Base-by-base conservation (phyloP, 345 rosid species). In the Populus euphratica region DNA sequence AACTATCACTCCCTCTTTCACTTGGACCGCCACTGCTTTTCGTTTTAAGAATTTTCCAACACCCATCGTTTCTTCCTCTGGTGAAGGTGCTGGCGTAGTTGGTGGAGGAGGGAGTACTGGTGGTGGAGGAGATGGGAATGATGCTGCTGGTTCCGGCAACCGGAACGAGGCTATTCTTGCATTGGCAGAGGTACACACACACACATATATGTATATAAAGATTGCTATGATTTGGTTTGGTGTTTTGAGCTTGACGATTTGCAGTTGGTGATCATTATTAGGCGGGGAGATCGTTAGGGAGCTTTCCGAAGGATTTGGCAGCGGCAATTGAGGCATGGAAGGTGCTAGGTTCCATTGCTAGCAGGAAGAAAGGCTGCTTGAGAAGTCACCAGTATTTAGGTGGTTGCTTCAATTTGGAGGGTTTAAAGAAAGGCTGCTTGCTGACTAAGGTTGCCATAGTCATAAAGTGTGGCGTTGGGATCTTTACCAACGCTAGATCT, bases 391-490 rank as follows among this genome's bases (percentile, higher is more conserved):
- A 8, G 29, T 90, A 14, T 76, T 90, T 33, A 64, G 87, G 41
- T 87, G 92, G 93, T 77, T 90, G 86, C 87, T 91, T 63, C 86
- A 87, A 31, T 87, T 91, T 35, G 91, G 88, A 27, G 96, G 93
- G 38, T 90, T 89, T 67, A 90, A 83, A 85, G 96, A 91, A 67
- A 82, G 93, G 68, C 81, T 91, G 83, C 86, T 90, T 54, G 93
- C 90, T 5, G 96, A 75, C 91, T 27, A 91, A 91, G 80, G 91
- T 91, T 73, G 93, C 81, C 44, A 89, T 89, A 5, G 95, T 27
- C 29, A 27, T 27, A 27, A 27, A 91, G 78, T 89, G 93, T 76
- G 93, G 95, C 31, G 91, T 91, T 63, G 95, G 95, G 31, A 81
- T 91, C 78, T 91, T 91, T 85, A 89, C 91, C 41, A 91, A 91